These are phyloP conservation scores for Pichia sp. DNA, from an alignment of 1,139 yeast species.

Conservation along the genomic window DNA sequence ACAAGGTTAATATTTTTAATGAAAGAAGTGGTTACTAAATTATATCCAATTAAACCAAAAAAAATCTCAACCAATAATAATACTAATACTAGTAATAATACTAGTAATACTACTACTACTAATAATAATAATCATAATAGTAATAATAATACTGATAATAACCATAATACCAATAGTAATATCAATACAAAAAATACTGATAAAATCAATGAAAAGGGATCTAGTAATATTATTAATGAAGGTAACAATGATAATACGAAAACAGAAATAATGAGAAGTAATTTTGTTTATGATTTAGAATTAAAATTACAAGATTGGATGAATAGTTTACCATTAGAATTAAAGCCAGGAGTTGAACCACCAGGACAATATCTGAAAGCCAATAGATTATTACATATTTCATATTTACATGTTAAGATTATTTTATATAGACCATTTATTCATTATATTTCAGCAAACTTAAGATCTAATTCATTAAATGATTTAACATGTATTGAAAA, in stretches of 20 bases:
- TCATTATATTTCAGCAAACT: slow-evolving; percentile 58
- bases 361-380: slow-evolving; percentile 66
- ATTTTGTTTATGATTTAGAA: slow-evolving; percentile 68
- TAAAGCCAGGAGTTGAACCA: slow-evolving; percentile 70
- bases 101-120: not conserved
- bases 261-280: slow-evolving; percentile 38
- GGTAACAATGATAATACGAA: slow-evolving; percentile 4
- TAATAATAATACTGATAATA: not conserved
- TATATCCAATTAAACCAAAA: slow-evolving; percentile 49
- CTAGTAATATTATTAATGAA: slow-evolving; percentile 15
- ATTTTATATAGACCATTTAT: slow-evolving; percentile 87
- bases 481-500: slow-evolving; percentile 58
- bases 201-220: not conserved
- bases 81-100: not conserved
- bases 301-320: slow-evolving; percentile 71
- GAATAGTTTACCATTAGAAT: slow-evolving; percentile 62
- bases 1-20: slow-evolving; percentile 64
- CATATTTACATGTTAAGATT: slow-evolving; percentile 78
- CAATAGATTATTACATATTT: slow-evolving; percentile 66
- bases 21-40: slow-evolving; percentile 46
- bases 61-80: slow-evolving; percentile 16
- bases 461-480: slow-evolving; percentile 21
- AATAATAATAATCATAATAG: not conserved
- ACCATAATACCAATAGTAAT: not conserved
- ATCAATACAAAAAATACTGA: not conserved